These are phyloP conservation scores for Scutellaria baicalensis DNA, from an alignment of 257 asterid genomes.

Conservation along the genomic window DNA sequence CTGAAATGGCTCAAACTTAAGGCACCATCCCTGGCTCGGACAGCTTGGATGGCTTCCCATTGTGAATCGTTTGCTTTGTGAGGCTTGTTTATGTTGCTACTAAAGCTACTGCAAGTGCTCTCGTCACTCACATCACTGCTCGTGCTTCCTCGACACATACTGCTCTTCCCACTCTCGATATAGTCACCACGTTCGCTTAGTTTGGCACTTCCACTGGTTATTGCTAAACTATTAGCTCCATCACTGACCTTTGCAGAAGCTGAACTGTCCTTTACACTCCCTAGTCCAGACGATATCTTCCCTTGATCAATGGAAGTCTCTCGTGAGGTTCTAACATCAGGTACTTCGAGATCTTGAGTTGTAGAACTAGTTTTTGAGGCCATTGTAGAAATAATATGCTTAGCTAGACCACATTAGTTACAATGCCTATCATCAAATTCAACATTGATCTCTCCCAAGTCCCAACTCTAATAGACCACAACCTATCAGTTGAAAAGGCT, in stretches of 20 bases:
- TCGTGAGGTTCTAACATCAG: conserved; percentile 19
- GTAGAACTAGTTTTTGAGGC: conserved; percentile 41
- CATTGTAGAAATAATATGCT: conserved; percentile 24
- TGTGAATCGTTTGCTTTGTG: conserved; percentile 62
- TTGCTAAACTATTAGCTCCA: no score
- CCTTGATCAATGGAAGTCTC: conserved; percentile 30
- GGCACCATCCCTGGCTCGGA: conserved; percentile 46
- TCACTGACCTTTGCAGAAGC: conserved; percentile 38
- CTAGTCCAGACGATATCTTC: conserved; percentile 35
- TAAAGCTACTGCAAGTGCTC: conserved; percentile 64
- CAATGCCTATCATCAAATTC: neutral
- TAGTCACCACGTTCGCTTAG: conserved; percentile 26
- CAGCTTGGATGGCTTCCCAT: conserved; percentile 75
- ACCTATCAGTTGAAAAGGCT: neutral
- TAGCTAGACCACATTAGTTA: conserved; percentile 1
- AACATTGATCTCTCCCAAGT: neutral
- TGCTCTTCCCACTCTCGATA: conserved; percentile 61
- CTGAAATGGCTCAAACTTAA: conserved; percentile 60
- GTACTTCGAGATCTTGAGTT: conserved; percentile 14
- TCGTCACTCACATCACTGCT: conserved; percentile 66
- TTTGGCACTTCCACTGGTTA: no score
- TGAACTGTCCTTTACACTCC: conserved; percentile 31
- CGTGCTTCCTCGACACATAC: conserved; percentile 65
- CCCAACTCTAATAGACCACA: neutral
- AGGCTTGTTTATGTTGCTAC: conserved; percentile 59